Base-by-base conservation (phyloP, 257 asterid species). In the Nicotiana sylvestris region DNA sequence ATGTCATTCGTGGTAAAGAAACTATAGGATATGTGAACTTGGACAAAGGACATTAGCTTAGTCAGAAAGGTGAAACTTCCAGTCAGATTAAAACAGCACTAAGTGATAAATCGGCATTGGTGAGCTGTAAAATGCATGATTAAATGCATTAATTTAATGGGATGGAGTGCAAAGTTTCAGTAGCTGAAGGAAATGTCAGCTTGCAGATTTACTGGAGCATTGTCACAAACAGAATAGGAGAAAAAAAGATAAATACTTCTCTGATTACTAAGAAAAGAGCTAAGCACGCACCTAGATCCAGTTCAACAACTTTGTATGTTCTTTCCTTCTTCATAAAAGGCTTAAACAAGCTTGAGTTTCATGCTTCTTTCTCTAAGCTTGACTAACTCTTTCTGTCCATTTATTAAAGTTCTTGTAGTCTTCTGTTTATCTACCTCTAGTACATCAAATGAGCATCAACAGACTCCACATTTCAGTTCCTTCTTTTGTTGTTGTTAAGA, bases 211-310 rank as follows among this genome's bases (percentile, higher is more conserved):
- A 46, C 79, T 70, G 60, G 57, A 69, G 46, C 18, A 11, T 39
- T 37, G 30, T 21, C 18, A 21, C 4, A 13, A 69, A 69, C 12
- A 37, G 68, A 67, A 67, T 35, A 35, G 77, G 18, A 39, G 58
- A 56, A 25, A 72, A 29, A 30, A 46, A 46, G 61, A 21, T 21
- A 46, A 72, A 3, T 46, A 39, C 6, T 16, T 72, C 78, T 70
- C 79, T 46, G 79, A 72, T 72, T 72, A 46, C 79, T 46, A 72
- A 46, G 61, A 72, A 25, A 72, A 46, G 61, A 46, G 60, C 78
- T 70, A 70, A 12, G 78, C 78, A 25, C 10, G 13, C 37, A 25
- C 61, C 79, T 49, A 74, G 35, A 43, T 70, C 78, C 33, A 72
- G 79, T 66, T 66, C 46, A 66, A 32, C 49, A 66, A 32, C 49